phyloP scores from a whole-genome alignment of 371 early-diverging fungal genomes.

The Saksenaea oblongispora region DNA sequence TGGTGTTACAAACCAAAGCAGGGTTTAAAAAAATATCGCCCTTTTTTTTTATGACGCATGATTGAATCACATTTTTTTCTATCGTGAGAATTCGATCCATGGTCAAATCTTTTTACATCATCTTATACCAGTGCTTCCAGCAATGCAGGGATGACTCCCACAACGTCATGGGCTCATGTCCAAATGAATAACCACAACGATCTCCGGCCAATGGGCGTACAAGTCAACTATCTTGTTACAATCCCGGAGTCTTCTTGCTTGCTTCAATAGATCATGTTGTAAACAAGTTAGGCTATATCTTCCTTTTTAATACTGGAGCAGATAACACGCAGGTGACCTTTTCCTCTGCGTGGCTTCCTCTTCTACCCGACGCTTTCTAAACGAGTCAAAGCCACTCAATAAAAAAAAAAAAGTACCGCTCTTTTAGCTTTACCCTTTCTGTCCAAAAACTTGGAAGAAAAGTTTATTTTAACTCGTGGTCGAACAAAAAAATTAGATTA shows the following conservation, averaged over 20 bases:
- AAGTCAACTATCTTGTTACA: background rate
- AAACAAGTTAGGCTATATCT: background rate
- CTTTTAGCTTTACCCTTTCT: too few relatives aligned
- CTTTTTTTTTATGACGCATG: constrained; percentile 15
- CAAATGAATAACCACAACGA: background rate
- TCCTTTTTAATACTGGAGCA: background rate
- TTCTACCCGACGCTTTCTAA: too few relatives aligned
- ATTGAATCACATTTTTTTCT: constrained; percentile 24
- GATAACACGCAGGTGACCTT: background rate
- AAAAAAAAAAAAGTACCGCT: too few relatives aligned
- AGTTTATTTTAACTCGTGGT: too few relatives aligned
- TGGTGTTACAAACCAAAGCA: background rate
- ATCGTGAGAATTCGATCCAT: constrained; percentile 20
- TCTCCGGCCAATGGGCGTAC: background rate
- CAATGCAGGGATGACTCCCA: background rate
- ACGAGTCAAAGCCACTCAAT: too few relatives aligned
- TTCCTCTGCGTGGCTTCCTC: too few relatives aligned
- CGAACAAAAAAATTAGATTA: too few relatives aligned
- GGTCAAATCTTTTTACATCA: background rate
- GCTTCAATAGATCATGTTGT: background rate
- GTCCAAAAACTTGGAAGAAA: too few relatives aligned
- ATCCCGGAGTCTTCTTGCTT: background rate
- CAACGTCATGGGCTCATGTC: constrained; percentile 1
- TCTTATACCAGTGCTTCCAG: background rate
- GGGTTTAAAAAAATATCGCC: constrained; percentile 7